Evolutionary conservation across 2,329 filamentous ascomycete species (phyloP).

Genomic region (Fusarium nanum): DNA sequence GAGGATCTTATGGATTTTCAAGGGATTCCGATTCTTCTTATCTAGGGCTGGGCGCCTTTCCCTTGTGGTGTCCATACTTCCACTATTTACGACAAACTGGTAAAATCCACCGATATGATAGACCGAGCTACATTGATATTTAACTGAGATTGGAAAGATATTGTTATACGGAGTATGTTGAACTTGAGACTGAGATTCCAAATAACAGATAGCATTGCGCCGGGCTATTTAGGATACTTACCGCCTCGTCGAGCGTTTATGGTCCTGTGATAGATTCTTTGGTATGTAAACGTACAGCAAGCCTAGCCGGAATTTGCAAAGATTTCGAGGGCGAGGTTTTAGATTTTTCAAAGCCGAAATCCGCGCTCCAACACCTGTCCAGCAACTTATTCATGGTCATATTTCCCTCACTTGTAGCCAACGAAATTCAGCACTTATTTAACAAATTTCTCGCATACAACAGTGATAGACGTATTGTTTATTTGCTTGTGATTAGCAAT

Average conservation of each 20-base stretch:
- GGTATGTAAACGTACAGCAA: too few species aligned
- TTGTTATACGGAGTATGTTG: not conserved
- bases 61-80: not conserved
- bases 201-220: fast-evolving
- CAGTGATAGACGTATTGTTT: not conserved
- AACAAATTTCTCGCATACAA: not conserved
- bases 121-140: not conserved
- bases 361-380: too few species aligned
- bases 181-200: not conserved
- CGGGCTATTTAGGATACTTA: not conserved
- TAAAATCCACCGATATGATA: not conserved
- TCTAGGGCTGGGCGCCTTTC: not conserved
- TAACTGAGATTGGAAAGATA: not conserved
- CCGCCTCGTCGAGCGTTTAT: not conserved
- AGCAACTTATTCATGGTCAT: too few species aligned
- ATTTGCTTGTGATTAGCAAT: fast-evolving
- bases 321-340: too few species aligned
- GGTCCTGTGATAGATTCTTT: too few species aligned
- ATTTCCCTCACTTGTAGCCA: too few species aligned
- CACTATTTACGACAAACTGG: not conserved
- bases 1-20: not conserved
- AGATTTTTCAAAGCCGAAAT: too few species aligned
- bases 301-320: too few species aligned
- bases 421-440: too few species aligned
- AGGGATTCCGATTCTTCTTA: not conserved